These are phyloP conservation scores for Esteya vermicola DNA, from an alignment of 2,329 filamentous ascomycete species.

Conservation along the genomic window DNA sequence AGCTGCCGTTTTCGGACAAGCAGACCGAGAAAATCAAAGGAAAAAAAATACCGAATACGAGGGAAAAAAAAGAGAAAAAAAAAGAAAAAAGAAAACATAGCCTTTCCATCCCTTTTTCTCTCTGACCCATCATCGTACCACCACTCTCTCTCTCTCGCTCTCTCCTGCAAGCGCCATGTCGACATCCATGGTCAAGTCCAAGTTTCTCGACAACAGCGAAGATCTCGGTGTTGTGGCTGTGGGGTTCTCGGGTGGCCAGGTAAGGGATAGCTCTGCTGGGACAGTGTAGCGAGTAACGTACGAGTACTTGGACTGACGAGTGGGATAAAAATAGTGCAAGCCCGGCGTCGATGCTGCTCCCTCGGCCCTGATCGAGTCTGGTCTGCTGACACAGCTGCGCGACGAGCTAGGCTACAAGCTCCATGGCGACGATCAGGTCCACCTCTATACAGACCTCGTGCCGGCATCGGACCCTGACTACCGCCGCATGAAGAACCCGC, in stretches of 20 bases:
- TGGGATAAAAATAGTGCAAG: constrained; percentile 74
- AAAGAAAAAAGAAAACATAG: background rate
- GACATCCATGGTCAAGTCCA: constrained; percentile 41
- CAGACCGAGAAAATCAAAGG: too few relatives aligned
- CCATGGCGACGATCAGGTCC: constrained; percentile 68
- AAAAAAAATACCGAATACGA: too few relatives aligned
- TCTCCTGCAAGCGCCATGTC: constrained; percentile 23
- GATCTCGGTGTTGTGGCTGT: constrained; percentile 88
- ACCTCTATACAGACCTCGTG: constrained; percentile 65
- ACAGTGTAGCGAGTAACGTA: background rate
- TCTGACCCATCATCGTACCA: background rate
- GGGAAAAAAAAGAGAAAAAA: too few relatives aligned
- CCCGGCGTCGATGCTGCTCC: constrained; percentile 84
- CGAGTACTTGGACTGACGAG: too few relatives aligned
- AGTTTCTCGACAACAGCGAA: constrained; percentile 66
- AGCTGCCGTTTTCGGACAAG: background rate
- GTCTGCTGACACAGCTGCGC: constrained; percentile 69
- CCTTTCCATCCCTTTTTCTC: background rate
- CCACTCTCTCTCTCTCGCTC: background rate
- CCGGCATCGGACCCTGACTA: constrained; percentile 61
- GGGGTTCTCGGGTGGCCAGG: constrained; percentile 92
- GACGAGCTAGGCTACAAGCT: constrained; percentile 82
- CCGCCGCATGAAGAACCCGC: constrained; percentile 90
- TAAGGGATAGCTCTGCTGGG: constrained; percentile 22
- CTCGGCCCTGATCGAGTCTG: constrained; percentile 73